These are phyloP conservation scores for Boletus semigastroideus DNA, from an alignment of 1,284 basidiomycete genomes.

Conservation along the genomic window DNA sequence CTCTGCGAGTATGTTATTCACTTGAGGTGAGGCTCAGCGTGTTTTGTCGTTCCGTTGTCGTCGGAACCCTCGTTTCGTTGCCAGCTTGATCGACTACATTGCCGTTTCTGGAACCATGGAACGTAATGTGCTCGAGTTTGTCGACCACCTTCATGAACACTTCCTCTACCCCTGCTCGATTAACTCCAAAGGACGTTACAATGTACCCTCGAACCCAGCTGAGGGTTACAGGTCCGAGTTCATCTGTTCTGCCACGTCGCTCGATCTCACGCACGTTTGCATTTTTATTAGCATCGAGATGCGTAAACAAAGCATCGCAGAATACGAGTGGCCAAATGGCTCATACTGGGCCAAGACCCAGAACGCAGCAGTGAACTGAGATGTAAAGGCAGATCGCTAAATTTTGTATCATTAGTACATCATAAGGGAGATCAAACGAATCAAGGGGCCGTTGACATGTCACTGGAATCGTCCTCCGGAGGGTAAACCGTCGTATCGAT, in stretches of 20 bases:
- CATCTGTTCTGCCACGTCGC: background rate
- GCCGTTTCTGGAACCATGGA: constrained; percentile 90
- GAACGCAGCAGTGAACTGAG: no score
- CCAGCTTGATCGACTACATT: constrained; percentile 88
- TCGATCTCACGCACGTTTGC: background rate
- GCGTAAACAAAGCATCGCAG: constrained; percentile 32
- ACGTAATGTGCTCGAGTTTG: constrained; percentile 88
- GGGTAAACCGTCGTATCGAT: background rate
- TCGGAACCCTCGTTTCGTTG: background rate
- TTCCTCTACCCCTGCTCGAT: constrained; percentile 89
- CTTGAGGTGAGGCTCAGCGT: constrained; percentile 47
- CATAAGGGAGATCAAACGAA: background rate
- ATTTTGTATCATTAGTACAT: constrained; percentile 4
- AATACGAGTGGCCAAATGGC: background rate
- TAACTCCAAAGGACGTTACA: constrained; percentile 84
- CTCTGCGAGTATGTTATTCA: constrained; percentile 94
- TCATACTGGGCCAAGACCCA: background rate
- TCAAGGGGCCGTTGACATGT: no score
- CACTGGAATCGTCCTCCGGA: background rate
- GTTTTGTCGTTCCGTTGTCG: constrained; percentile 8
- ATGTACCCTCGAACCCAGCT: constrained; percentile 63
- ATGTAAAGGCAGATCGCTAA: background rate
- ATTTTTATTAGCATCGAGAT: constrained; percentile 67
- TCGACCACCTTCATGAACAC: constrained; percentile 92
- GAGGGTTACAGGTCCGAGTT: constrained; percentile 70